phyloP scores from a whole-genome alignment of 2,329 filamentous ascomycete genomes.

The Colletotrichum navitas region DNA sequence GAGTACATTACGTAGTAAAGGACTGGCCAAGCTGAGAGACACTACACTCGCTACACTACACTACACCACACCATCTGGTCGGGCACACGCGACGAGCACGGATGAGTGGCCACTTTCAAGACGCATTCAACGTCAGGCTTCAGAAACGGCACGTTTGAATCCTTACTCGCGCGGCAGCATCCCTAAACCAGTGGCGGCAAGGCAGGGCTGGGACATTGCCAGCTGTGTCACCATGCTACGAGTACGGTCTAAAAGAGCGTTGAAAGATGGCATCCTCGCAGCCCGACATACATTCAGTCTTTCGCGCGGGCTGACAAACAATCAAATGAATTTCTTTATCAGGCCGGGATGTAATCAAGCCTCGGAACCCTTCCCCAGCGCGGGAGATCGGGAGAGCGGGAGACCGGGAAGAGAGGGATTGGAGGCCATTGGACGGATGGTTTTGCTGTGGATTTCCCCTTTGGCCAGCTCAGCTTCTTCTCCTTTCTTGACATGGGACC shows the following conservation, averaged over 20 bases:
- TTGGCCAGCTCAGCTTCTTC: slow-evolving; percentile 37
- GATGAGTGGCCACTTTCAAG: slow-evolving; percentile 12
- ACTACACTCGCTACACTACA: not conserved
- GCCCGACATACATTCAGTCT: not conserved
- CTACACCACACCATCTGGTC: not conserved
- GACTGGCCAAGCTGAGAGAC: not conserved
- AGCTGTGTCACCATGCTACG: slow-evolving; percentile 16
- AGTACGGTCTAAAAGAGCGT: not conserved
- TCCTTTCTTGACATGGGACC: slow-evolving; percentile 36
- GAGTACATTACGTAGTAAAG: not conserved
- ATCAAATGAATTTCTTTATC: not conserved
- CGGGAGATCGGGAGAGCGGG: slow-evolving; percentile 36
- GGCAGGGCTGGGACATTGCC: slow-evolving; percentile 10
- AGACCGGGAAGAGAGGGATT: slow-evolving; percentile 32
- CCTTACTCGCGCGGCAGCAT: slow-evolving; percentile 38
- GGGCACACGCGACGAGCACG: slow-evolving; percentile 27
- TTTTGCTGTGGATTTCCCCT: slow-evolving; percentile 18
- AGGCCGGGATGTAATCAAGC: slow-evolving; percentile 24
- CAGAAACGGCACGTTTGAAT: slow-evolving; percentile 21
- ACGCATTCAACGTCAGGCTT: not conserved
- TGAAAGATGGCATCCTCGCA: not conserved
- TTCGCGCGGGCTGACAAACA: not conserved
- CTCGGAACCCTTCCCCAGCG: slow-evolving; percentile 29
- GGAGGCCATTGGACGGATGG: slow-evolving; percentile 17
- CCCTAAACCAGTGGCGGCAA: slow-evolving; percentile 27